Base-by-base conservation (phyloP, 768 basidiomycete species). In the Phaeotremella skinneri region DNA sequence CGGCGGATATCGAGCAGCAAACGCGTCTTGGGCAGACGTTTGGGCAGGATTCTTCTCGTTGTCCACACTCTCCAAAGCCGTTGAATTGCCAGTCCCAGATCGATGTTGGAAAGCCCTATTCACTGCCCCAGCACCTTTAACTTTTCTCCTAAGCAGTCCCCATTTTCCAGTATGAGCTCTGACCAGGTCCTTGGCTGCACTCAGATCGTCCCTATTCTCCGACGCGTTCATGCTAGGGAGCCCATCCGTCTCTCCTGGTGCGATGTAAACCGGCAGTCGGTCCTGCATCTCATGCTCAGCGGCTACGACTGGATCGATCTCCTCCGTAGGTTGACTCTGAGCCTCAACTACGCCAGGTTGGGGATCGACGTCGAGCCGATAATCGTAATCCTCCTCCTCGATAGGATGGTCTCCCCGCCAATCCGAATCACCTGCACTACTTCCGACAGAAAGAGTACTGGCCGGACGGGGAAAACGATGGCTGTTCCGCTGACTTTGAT, bases 231-330 rank as follows among this genome's bases (percentile, higher is more conserved):
- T 66, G 37, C 81, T 80, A 0, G 84, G 84, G 26, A 90, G 73
- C 0, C 88, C 88, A 37, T 83, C 85, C 49, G 80, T 82, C 73
- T 90, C 88, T 49, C 81, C 73, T 0, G 83, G 81, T 54, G 83
- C 83, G 64, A 89, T 85, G 69, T 81, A 86, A 49, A 62, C 57
- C n/a, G 56, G 39, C 55, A 64, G 51, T 29, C 61, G 43, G 16
- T 52, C 47, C 43, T 59, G 48, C 25, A 58, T 52, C 43, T 69
- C 52, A 23, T 55, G 16, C 58, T 58, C 56, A 25, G 34, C 41
- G 14, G 25, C 25, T 26, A 30, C 20, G 23, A 26, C 27, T 56
- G 63, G 32, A 52, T 61, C 39, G 49, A 42, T 7, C 49, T 61
- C 58, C 21, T 48, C 30, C 4, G 23, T 25, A 30, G 11, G 52